Percentiles rank a stretch among this genome's conserved stretches.
Evolutionary conservation across 192 early-diverging fungal species (phyloP).

Genomic region (Podila minutissima): DNA sequence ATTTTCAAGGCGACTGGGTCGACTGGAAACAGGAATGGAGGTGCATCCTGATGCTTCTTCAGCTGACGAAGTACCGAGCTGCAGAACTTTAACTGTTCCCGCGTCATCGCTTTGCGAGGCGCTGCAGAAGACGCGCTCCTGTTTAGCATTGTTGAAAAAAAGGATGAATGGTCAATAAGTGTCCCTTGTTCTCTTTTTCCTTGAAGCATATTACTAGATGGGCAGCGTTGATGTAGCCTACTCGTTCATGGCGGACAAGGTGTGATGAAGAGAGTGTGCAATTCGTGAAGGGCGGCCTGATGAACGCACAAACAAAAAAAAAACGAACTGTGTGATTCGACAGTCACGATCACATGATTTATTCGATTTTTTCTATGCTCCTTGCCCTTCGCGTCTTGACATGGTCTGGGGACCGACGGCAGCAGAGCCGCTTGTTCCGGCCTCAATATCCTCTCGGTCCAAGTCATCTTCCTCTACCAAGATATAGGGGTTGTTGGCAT

Average conservation of each 20-base stretch:
- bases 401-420: slow-evolving; percentile 35
- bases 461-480: slow-evolving; percentile 45
- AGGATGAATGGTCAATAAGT: background rate
- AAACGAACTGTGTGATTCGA: no score
- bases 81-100: slow-evolving; percentile 89
- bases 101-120: slow-evolving; percentile 59
- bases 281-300: no score
- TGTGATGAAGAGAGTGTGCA: no score
- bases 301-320: no score
- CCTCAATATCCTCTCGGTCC: slow-evolving; percentile 36
- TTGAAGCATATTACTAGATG: no score
- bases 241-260: no score
- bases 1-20: slow-evolving; percentile 81
- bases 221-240: no score
- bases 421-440: slow-evolving; percentile 15
- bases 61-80: slow-evolving; percentile 75
- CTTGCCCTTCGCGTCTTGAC: slow-evolving; percentile 30
- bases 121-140: background rate
- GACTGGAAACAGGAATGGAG: slow-evolving; percentile 87
- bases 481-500: slow-evolving; percentile 60
- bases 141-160: background rate
- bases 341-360: no score
- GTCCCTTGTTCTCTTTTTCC: no score
- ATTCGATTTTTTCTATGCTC: no score
- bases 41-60: slow-evolving; percentile 84